Percentiles rank a stretch among this genome's conserved stretches.
phyloP scores from a whole-genome alignment of 164 flowering plant genomes.

The Vitis cinerea region DNA sequence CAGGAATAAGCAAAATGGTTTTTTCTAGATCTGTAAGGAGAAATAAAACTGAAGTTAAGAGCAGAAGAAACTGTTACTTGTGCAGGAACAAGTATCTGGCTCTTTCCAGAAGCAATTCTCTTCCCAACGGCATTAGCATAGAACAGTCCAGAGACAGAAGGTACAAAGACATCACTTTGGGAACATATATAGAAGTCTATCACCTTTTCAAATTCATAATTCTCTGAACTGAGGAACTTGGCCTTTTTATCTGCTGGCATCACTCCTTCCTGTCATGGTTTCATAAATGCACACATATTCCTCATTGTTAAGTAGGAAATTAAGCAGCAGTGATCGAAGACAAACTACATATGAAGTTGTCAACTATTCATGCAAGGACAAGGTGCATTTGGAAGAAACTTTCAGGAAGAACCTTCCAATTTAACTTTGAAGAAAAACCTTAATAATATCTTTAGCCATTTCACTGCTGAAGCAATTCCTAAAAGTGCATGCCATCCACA shows the following conservation, averaged over 20 bases:
- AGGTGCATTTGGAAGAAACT: no score
- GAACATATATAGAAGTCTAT: conserved; percentile 83
- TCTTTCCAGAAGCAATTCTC: conserved; percentile 70
- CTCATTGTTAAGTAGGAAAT: no score
- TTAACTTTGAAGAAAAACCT: no score
- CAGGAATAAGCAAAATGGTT: conserved; percentile 89
- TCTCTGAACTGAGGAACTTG: conserved; percentile 49
- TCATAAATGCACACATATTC: neutral
- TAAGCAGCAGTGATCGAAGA: no score
- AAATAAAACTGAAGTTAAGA: conserved; percentile 45
- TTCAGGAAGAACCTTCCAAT: no score
- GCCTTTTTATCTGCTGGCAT: conserved; percentile 71
- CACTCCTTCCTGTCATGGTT: conserved; percentile 63
- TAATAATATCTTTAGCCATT: no score
- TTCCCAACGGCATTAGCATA: conserved; percentile 81
- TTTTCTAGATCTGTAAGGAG: conserved; percentile 68
- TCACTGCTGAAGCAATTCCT: no score
- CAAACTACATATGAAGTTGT: no score
- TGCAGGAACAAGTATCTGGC: conserved; percentile 72
- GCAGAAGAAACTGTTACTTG: conserved; percentile 48
- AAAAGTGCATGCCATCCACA: no score
- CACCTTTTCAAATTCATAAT: conserved; percentile 59
- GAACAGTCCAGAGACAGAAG: conserved; percentile 88
- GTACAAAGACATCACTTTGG: conserved; percentile 87
- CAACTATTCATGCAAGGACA: no score